Percentiles rank a stretch among this genome's conserved stretches.
Conservation (phyloP, 2,329 filamentous ascomycete species). For the Trichoderma atrobrunneum region DNA sequence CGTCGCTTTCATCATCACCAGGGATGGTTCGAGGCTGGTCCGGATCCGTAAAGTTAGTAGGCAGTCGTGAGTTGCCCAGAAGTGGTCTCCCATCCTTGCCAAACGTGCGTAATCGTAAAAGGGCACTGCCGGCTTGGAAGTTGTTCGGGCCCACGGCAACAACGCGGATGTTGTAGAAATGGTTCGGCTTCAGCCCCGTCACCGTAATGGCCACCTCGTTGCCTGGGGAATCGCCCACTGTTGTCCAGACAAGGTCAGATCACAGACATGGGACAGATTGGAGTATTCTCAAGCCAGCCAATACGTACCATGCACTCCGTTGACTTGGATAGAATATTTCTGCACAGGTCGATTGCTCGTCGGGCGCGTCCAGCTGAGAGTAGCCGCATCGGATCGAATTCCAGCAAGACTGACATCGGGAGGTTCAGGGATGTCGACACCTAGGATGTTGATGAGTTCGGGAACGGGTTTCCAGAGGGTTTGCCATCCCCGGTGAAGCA, state of each 20-base stretch:
- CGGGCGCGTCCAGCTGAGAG: conserved; percentile 85
- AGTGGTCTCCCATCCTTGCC: conserved; percentile 62
- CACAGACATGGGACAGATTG: neutral
- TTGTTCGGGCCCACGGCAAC: conserved; percentile 88
- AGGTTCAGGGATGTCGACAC: conserved; percentile 87
- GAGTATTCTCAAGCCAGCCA: neutral
- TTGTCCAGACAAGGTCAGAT: conserved; percentile 9
- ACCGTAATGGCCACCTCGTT: conserved; percentile 70
- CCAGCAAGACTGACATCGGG: conserved; percentile 88
- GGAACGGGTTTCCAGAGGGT: conserved; percentile 89
- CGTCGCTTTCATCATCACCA: conserved; percentile 44
- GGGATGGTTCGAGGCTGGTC: conserved; percentile 42
- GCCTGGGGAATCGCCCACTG: conserved; percentile 75
- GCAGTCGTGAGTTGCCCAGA: conserved; percentile 54
- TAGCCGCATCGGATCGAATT: conserved; percentile 81
- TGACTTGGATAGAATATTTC: conserved; percentile 89
- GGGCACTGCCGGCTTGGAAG: conserved; percentile 84
- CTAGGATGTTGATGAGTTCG: conserved; percentile 84
- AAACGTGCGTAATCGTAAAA: conserved; percentile 80
- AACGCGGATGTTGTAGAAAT: conserved; percentile 91
- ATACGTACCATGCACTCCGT: conserved; percentile 78
- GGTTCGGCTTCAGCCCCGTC: conserved; percentile 78
- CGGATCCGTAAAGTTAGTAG: conserved; percentile 54
- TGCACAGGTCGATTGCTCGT: conserved; percentile 64
- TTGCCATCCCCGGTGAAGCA: conserved; percentile 80